Base-by-base conservation (phyloP, 495 filamentous ascomycete species). In the Penicillium robsamsonii region DNA sequence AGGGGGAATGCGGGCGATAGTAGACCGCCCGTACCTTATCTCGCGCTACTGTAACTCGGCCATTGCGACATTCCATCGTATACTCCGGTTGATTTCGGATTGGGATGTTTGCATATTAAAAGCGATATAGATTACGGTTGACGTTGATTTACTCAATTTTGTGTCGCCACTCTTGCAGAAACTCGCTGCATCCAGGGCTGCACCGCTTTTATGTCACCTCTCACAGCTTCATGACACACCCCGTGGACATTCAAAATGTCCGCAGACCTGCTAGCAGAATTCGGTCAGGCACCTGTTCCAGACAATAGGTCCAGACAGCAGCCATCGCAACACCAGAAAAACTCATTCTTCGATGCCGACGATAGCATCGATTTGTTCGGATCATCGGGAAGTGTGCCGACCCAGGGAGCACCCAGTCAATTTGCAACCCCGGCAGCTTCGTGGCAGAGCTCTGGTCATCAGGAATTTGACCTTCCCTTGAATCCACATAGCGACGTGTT, bases 211-310 rank as follows among this genome's bases (percentile, higher is more conserved):
- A 29, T 54, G 42, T 45, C 42, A 40, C 40, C 41, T 24, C 33
- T 40, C 24, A 48, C 13, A 29, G 27, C 24, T 50, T 56, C 35
- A 55, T 59, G 45, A 59, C 53, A 59, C 53, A 48, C 42, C 17
- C 2, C 10, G 41, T n/a, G 46, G 25, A n/a, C 47, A 64, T 33
- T 30, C 27, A 25, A 53, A 22, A 92, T 92, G 88, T 92, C 88
- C 42, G 82, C 86, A 48, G 88, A 91, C 60, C 79, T 92, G 35
- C 83, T 88, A 37, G 86, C 87, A 47, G 85, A 84, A 47, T 92
- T 92, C 61, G 86, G 84, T 37, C 60, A 61, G 56, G 62, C 62
- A 38, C 44, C 69, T 54, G 59, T 25, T 30, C 60, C 63, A 48
- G 52, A 61, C 45, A 46, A 59, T 30, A 57, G 51, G 37, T 56